Evolutionary conservation across 2,329 filamentous ascomycete genomes (phyloP), one percentile per base, ranked within the genome.

Genomic region (Colletotrichum paranaense): DNA sequence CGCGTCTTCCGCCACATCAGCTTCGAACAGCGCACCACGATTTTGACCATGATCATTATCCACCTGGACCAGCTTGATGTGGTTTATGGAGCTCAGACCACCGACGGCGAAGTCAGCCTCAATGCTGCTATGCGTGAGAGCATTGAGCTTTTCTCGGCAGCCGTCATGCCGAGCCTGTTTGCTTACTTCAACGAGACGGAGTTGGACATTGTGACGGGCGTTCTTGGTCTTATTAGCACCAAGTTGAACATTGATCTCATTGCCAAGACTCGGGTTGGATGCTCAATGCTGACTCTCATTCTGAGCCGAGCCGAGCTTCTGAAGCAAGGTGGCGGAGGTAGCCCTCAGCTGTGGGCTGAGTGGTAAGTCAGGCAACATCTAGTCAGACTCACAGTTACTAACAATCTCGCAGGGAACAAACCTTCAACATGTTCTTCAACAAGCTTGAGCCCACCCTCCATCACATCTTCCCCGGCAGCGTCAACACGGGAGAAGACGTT

Each of bases 1-100:
- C 94, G 97, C 68, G 94, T 98, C 66, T 98, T 98, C 89, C 93
- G 95, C 56, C 95, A 98, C 79, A 94, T 98, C 65, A 93, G 94
- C 75, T 93, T 95, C 75, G 94, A 98, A 80, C 95, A 98, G 83
- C 94, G 96, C 62, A 95, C 97, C 26, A 98, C 95, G 1, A 95
- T 98, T 75, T 88, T 99, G 75, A 99, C 97, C 5, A 96, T 99
- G 89, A 96, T 99, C 76, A 91, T 97, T 72, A 92, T 98, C 64
- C 95, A 98, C 78, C 91, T 99, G 38, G 97, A 98, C 81, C 92
- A 94, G 76, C 88, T 99, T 53, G 95, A 98, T 78, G 96, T 99
- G 62, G 93, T 98, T 72, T 92, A 93, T 68, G 91, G 93, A 68
- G 95, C 94, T 1, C 92, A 95, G 76, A 91, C 95, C 60, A 89